Base-by-base conservation (phyloP, 2,329 filamentous ascomycete genomes). In the Pseudogymnoascus sp. region DNA sequence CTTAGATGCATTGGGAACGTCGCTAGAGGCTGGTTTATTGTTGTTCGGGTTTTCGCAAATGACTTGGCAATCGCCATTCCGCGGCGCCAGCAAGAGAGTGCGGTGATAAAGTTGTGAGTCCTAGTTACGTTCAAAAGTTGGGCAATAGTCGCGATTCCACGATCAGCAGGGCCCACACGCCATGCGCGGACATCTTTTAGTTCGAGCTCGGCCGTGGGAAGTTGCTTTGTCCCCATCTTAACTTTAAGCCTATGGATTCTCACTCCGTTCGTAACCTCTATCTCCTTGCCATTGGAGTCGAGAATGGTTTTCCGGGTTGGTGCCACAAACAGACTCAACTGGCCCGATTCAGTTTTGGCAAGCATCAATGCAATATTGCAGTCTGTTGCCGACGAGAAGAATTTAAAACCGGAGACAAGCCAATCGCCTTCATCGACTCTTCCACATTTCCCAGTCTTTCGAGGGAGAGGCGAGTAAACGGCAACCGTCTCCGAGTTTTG, bases 401-500 rank as follows among this genome's bases (percentile, higher is more conserved):
- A 64, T 36, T 64, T 64, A 42, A 64, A 64, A 25, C 63, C 63
- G 9, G 61, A 63, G 14, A 64, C 21, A 36, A 63, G 38, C 21
- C 43, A 64, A 31, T 63, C 61, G 28, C 63, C 63, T 53, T 64
- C 63, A n/a, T 64, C 59, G 43, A 64, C 38, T 16, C 40, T 21
- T 18, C 63, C 63, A 8, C 25, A 59, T 34, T 62, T 36, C 12
- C 61, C 46, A 4, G 28, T 63, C 36, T 64, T 63, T 42, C 14
- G 36, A 28, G 64, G 34, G 12, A 66, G 43, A 12, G 68, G 68
- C 5, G 64, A 62, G 49, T 70, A 69, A 18, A 68, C 66, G 1
- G 79, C 78, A 18, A 77, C 68, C 0, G 81, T 84, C 68, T 84
- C 81, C 0, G 79, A 82, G 28, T 78, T 77, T 23, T 77, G 77